Evolutionary conservation across 2,329 filamentous ascomycete species (phyloP), one percentile per base, ranked within the genome.

Genomic region (Aulographum hederae): DNA sequence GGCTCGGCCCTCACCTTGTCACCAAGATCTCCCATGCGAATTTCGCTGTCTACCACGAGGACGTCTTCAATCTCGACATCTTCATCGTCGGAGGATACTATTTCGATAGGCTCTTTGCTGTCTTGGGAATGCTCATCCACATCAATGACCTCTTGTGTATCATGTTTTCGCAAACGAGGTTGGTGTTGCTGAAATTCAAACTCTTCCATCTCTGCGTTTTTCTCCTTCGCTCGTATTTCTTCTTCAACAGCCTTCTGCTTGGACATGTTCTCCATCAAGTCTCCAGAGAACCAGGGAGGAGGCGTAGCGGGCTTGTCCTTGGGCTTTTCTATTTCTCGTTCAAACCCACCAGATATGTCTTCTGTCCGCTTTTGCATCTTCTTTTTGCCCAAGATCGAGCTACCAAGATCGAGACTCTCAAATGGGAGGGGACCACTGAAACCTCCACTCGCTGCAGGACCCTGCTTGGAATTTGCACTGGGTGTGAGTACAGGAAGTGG

Each of bases 351-450:
- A 23, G 69, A 65, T 37, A 58, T 51, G 4, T 68, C 64, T 32
- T 66, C 58, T 40, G 52, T 61, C 44, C 8, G 27, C 27, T n/a
- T 8, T 28, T 58, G 58, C 57, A 56, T 63, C 42, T 59, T 67
- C 50, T 59, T 66, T 49, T 55, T 64, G 18, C 56, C 60, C 11
- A 58, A 49, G 8, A 59, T 51, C 21, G 69, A 74, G 32, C 69
- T 73, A 28, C 78, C 72, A 2, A 93, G 63, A 46, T 82, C 65
- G 5, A 76, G 56, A 31, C 66, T 86, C 42, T 93, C 84, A 45
- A 98, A 98, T 0, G 89, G 89, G 4, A 98, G 53, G 0, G 85
- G 82, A 0, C 86, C 86, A 40, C 70, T 69, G 45, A 92, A 78
- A 3, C 52, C 56, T n/a, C n/a, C n/a, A n/a, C n/a, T n/a, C 32